phyloP scores from a whole-genome alignment of 1,284 basidiomycete genomes.

The Cryptococcus maquisensis region DNA sequence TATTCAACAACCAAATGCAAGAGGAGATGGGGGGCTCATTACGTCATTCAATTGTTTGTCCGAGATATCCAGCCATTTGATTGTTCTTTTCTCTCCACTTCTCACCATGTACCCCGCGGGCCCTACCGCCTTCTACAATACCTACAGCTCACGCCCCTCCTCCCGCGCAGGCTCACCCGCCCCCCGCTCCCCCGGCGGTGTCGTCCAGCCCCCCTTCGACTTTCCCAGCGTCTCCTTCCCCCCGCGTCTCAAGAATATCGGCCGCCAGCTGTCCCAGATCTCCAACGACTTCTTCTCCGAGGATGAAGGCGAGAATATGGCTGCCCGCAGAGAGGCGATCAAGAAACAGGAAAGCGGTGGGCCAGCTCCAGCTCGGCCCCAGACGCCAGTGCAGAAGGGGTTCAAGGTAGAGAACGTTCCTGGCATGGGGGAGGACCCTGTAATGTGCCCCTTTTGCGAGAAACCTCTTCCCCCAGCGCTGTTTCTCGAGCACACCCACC shows the following conservation, averaged over 20 bases:
- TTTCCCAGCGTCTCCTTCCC: constrained; percentile 6
- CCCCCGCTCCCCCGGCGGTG: constrained; percentile 1
- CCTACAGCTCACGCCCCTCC: too few species aligned
- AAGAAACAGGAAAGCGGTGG: constrained; percentile 2
- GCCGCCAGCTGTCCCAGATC: constrained; percentile 29
- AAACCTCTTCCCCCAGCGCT: constrained; percentile 35
- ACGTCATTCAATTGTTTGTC: too few species aligned
- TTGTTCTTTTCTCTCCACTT: too few species aligned
- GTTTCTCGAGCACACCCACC: constrained; percentile 13
- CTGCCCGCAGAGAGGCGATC: not conserved
- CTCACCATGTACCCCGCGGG: too few species aligned
- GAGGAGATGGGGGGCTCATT: too few species aligned
- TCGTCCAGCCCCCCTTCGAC: constrained; percentile 7
- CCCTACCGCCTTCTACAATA: too few species aligned
- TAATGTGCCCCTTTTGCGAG: constrained; percentile 42
- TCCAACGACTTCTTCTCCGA: constrained; percentile 19
- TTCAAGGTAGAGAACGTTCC: constrained; percentile 12
- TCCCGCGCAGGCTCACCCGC: not conserved
- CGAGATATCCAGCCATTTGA: too few species aligned
- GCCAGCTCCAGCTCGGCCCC: too few species aligned
- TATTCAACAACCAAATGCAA: too few species aligned
- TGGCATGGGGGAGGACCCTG: constrained; percentile 34
- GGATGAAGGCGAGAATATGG: not conserved
- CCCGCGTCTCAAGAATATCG: constrained; percentile 28
- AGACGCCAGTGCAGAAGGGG: not conserved